These are phyloP conservation scores for Pisolithus albus DNA, from an alignment of 768 basidiomycete genomes.

Conservation along the genomic window DNA sequence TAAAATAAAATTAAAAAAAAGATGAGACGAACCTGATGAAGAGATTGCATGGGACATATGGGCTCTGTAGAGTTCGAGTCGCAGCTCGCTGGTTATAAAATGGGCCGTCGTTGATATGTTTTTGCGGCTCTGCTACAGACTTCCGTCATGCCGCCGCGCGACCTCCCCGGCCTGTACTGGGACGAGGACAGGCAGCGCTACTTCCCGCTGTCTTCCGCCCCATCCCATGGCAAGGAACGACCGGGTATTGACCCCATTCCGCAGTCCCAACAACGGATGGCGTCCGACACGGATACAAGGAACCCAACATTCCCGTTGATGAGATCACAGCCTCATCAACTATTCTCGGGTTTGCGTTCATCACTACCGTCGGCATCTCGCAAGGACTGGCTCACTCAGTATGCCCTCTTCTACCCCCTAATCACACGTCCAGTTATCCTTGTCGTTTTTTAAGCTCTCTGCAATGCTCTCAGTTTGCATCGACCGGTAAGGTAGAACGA, in stretches of 20 bases:
- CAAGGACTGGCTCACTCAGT: slow-evolving; percentile 25
- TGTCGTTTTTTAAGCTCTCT: slow-evolving; percentile 30
- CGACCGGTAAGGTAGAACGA: slow-evolving; percentile 29
- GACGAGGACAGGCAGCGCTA: slow-evolving; percentile 47
- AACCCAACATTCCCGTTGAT: background rate
- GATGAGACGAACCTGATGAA: too few species aligned
- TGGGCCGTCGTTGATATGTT: too few species aligned
- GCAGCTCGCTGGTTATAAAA: too few species aligned
- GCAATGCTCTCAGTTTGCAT: slow-evolving; percentile 32
- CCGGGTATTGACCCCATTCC: background rate
- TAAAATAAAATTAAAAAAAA: too few species aligned
- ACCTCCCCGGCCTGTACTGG: slow-evolving; percentile 54
- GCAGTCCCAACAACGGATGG: slow-evolving; percentile 3
- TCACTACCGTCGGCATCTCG: slow-evolving; percentile 5
- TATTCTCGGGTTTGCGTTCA: slow-evolving; percentile 13
- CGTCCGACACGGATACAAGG: too few species aligned
- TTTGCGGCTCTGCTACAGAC: too few species aligned
- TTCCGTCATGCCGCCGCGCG: slow-evolving; percentile 20
- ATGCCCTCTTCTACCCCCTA: slow-evolving; percentile 1
- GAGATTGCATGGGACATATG: background rate
- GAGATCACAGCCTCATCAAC: background rate
- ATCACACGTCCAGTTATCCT: background rate
- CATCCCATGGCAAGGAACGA: slow-evolving; percentile 14
- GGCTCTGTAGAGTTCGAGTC: background rate
- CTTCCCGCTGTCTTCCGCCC: slow-evolving; percentile 43